Base-by-base conservation (phyloP, 805 yeast genomes). In the Saccharomycopsis microspora region DNA sequence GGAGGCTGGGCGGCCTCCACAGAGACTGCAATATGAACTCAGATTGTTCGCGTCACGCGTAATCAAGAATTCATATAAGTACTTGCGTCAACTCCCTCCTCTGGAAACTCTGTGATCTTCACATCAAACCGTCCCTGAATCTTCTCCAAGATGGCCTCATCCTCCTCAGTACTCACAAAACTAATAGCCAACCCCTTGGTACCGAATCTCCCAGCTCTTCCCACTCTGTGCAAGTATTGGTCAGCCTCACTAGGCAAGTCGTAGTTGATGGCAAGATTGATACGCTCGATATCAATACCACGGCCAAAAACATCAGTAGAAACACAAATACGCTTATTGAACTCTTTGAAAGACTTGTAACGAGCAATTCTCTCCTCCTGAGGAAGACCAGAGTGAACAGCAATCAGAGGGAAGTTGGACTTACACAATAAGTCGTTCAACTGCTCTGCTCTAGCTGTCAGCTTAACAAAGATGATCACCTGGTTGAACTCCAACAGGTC, bases 201-300 rank as follows among this genome's bases (percentile, higher is more conserved):
- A 74, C 98, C 98, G 61, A 90, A 90, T 78, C 98, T 89, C 71
- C 98, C 98, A 58, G 98, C 98, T 80, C 98, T 88, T 64, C 98
- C 98, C 55, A 90, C 98, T 74, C 98, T 87, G 75, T 90, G 98
- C 65, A 90, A 78, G 70, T 93, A 90, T 70, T 93, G 97, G 69
- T 90, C 97, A 55, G 97, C 96, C 72, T 89, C 97, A 56, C 69
- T 74, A 59, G 98, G 96, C 74, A 90, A 72, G 70, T 90, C 98
- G 69, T 90, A 90, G 75, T 90, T 93, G 74, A 90, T 88, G 54
- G 98, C 98, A 66, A 90, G 72, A 71, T 90, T 90, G 70, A 90
- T 90, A 73, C 98, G 87, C 76, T 90, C 98, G 58, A 90, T 90
- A 78, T 90, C 98, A 61, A 90, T 93, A 75, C 98, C 98, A 77